These are phyloP conservation scores for Tephrocybe rancida DNA, from an alignment of 768 basidiomycete species.

Conservation along the genomic window DNA sequence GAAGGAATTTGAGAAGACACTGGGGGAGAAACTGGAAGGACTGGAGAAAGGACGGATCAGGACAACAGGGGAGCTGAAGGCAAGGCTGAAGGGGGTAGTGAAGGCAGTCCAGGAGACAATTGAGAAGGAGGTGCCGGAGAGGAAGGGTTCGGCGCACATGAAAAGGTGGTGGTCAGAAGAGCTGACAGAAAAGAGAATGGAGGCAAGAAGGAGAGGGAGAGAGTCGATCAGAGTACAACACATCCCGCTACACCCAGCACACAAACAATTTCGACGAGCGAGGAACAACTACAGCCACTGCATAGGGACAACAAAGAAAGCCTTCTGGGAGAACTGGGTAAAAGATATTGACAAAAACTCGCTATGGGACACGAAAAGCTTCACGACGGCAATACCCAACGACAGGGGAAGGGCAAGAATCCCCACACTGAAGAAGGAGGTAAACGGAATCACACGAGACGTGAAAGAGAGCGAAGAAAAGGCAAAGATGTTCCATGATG, in stretches of 20 bases:
- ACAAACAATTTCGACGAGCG: conserved; percentile 12
- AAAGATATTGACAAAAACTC: conserved; percentile 13
- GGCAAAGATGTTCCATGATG: conserved; percentile 14
- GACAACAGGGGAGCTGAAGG: background rate
- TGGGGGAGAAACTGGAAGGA: conserved; percentile 9
- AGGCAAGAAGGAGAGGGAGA: conserved; percentile 15
- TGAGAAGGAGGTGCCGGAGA: conserved; percentile 16
- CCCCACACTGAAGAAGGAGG: conserved; percentile 21
- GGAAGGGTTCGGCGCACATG: conserved; percentile 19
- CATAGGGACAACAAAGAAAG: conserved; percentile 21
- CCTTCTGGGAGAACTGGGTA: conserved; percentile 30
- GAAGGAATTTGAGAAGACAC: conserved; percentile 24
- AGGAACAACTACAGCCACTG: conserved; percentile 18
- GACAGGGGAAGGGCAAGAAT: conserved; percentile 29
- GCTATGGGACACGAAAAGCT: conserved; percentile 28
- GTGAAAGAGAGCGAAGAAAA: conserved; percentile 27
- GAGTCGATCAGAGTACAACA: conserved; percentile 6
- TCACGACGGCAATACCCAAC: conserved; percentile 15
- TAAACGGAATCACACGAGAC: background rate
- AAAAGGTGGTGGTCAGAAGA: conserved; percentile 37
- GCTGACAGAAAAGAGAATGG: conserved; percentile 20
- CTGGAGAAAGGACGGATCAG: background rate
- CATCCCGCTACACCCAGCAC: conserved; percentile 22
- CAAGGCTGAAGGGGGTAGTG: background rate
- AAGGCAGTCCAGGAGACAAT: conserved; percentile 16